Base-by-base conservation (phyloP, 164 flowering plant genomes). In the Cinnamomum chago region DNA sequence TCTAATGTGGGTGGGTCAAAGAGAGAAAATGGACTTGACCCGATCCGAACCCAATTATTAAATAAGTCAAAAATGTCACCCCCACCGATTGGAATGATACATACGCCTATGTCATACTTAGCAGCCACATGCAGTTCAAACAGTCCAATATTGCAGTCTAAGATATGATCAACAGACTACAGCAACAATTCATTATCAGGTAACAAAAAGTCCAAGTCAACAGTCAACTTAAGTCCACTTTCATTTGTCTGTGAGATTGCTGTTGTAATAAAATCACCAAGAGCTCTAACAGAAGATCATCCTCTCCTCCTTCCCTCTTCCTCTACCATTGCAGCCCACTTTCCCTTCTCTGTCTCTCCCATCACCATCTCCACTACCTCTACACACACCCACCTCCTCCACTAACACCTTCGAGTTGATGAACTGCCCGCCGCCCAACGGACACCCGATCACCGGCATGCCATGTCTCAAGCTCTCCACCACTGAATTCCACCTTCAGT, bases 301-400 rank as follows among this genome's bases (percentile, higher is more conserved):
- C 70, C 55, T 15, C 28, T 66, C n/a, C 40, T 24, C 22, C 24
- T 55, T 73, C 55, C 69, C 5, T 73, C 62, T 9, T 67, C 51
- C 33, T 28, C 67, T 65, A 17, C 5, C 55, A 73, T 30, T 30
- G 35, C 35, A 30, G 35, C 35, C 35, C 35, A 5, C 35, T 30
- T 5, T 30, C 71, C 76, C 47, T 73, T 73, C 23, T 40, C 67
- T 2, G 30, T 47, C 27, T 27, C 50, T 5, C 67, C 68, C 79
- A 73, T 79, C 35, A 76, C 74, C 73, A 13, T 3, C 64, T 50
- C 52, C 3, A 35, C 72, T 17, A 76, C 27, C 51, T 55, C 69
- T 28, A 70, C 78, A 52, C 67, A 30, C 67, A 27, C 78, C 76
- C 67, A 76, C 23, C 66, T 76, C 79, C 51, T 76, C 79, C 50